Evolutionary conservation across 2,329 filamentous ascomycete genomes (phyloP).

Genomic region (Rhynchosporium secalis): DNA sequence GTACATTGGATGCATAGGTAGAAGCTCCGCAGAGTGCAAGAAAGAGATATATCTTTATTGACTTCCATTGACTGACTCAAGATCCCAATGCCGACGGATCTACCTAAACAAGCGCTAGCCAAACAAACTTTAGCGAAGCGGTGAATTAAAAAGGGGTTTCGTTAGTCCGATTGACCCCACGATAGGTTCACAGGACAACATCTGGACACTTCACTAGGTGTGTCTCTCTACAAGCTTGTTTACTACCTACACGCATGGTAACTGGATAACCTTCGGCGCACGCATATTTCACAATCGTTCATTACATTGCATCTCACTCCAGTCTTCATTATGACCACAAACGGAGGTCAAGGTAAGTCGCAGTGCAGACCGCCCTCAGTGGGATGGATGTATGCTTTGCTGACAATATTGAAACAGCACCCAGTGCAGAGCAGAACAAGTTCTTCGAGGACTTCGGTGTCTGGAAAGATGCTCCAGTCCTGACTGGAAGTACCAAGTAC

Average conservation of each 20-base stretch:
- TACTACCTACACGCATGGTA: not conserved
- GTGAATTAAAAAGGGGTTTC: not conserved
- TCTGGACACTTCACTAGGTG: not conserved
- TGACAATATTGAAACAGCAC: constrained; percentile 7
- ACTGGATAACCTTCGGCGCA: constrained; percentile 6
- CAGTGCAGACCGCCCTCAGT: constrained; percentile 6
- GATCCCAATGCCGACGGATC: not conserved
- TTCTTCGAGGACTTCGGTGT: constrained; percentile 62
- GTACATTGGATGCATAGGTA: too few relatives aligned
- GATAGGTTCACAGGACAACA: not conserved
- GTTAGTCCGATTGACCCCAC: not conserved
- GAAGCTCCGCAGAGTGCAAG: too few relatives aligned
- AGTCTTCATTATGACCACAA: constrained; percentile 21
- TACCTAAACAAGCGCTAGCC: not conserved
- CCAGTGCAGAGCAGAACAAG: constrained; percentile 24
- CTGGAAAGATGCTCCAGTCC: constrained; percentile 70
- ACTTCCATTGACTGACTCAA: too few relatives aligned
- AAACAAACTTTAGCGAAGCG: not conserved
- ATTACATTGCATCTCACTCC: not conserved
- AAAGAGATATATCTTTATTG: too few relatives aligned
- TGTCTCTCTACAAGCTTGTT: not conserved
- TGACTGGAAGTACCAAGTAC: constrained; percentile 70
- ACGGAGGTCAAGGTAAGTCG: constrained; percentile 16
- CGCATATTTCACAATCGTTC: constrained; percentile 5
- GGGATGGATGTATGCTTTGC: not conserved